A percentile compares a stretch with the other conserved stretches of the same genome.
These are phyloP conservation scores for Vitis rotundifolia DNA, from an alignment of 164 flowering plant genomes.

Conservation along the genomic window DNA sequence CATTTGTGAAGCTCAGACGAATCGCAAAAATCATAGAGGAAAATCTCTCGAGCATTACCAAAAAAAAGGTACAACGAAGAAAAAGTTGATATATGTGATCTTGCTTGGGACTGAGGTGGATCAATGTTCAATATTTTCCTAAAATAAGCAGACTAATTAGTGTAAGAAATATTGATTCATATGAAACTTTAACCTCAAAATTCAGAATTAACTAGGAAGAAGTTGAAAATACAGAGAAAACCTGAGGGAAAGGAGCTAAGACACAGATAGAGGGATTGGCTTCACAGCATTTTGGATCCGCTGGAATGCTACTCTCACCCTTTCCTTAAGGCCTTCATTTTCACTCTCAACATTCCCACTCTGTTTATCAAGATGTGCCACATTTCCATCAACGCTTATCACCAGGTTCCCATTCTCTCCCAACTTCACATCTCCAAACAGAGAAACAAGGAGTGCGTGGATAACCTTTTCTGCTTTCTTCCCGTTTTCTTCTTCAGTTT, in stretches of 20 bases:
- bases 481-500: conserved; percentile 65
- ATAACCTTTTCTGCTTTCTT: conserved; percentile 76
- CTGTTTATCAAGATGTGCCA: conserved; percentile 68
- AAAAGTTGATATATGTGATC: no score
- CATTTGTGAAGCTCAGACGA: no score
- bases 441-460: conserved; percentile 73
- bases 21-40: no score
- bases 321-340: conserved; percentile 72
- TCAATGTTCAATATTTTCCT: no score
- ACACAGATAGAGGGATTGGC: conserved; percentile 72
- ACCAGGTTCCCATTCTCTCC: conserved; percentile 77
- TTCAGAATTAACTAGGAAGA: no score
- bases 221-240: not conserved
- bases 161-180: no score
- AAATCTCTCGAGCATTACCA: no score
- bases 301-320: conserved; percentile 64
- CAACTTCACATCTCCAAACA: conserved; percentile 87
- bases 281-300: conserved; percentile 76
- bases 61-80: no score
- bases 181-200: no score
- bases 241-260: conserved; percentile 11
- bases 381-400: conserved; percentile 73
- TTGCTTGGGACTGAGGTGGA: no score
- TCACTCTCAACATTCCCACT: conserved; percentile 90
- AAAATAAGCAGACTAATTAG: no score